phyloP scores from a whole-genome alignment of 805 yeast species.

The Zygotorulaspora danielsina region DNA sequence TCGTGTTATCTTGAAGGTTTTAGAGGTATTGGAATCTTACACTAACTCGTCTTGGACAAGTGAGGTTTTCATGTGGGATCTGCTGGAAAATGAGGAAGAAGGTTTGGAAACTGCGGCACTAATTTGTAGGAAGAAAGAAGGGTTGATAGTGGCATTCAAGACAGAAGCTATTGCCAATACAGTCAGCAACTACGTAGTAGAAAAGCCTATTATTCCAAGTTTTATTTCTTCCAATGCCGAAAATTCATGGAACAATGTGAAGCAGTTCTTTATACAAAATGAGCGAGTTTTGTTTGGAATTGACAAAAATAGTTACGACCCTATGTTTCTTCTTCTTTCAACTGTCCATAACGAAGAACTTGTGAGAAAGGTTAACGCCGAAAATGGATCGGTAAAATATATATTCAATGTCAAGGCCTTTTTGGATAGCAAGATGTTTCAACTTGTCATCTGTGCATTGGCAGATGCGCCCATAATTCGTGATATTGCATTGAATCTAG shows the following conservation, averaged over 20 bases:
- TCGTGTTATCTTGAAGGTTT: slow-evolving; percentile 50
- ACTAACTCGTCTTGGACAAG: slow-evolving; percentile 60
- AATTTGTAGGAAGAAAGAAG: slow-evolving; percentile 44
- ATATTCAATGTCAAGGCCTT: slow-evolving; percentile 52
- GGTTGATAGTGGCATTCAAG: slow-evolving; percentile 48
- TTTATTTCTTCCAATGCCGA: not conserved
- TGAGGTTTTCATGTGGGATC: slow-evolving; percentile 62
- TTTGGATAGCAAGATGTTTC: slow-evolving; percentile 52
- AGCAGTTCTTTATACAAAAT: slow-evolving; percentile 14
- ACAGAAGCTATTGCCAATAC: slow-evolving; percentile 49
- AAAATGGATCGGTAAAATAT: slow-evolving; percentile 24
- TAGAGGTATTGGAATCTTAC: slow-evolving; percentile 54
- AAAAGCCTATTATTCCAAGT: slow-evolving; percentile 31
- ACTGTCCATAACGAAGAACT: slow-evolving; percentile 63
- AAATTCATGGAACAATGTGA: slow-evolving; percentile 27
- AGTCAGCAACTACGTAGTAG: slow-evolving; percentile 36
- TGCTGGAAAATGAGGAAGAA: slow-evolving; percentile 39
- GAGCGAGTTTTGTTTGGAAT: slow-evolving; percentile 7
- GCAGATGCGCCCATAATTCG: slow-evolving; percentile 27
- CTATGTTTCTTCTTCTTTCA: slow-evolving; percentile 62
- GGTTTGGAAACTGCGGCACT: slow-evolving; percentile 46
- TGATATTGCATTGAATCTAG: slow-evolving; percentile 36
- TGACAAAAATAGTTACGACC: slow-evolving; percentile 50
- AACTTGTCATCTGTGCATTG: slow-evolving; percentile 44
- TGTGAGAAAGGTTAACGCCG: slow-evolving; percentile 38